These are phyloP conservation scores for Yamadazyma mexicana DNA, from an alignment of 1,139 yeast genomes.

Conservation along the genomic window DNA sequence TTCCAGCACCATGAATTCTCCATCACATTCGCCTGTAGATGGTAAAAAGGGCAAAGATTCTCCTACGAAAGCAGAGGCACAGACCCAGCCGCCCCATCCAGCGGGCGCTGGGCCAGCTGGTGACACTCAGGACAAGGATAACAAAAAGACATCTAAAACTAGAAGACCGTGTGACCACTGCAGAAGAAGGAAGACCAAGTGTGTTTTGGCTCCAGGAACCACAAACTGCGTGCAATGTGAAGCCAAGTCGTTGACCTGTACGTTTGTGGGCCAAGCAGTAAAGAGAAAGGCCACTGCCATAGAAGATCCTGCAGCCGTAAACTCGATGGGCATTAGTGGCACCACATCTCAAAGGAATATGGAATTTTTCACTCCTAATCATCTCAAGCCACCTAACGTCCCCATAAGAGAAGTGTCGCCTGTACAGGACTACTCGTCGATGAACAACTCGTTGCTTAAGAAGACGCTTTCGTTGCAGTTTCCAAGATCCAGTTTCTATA, in stretches of 20 bases:
- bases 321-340: no score
- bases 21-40: neutral
- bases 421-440: slow-evolving; percentile 53
- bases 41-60: neutral
- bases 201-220: slow-evolving; percentile 60
- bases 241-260: slow-evolving; percentile 63
- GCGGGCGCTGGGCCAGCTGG: neutral
- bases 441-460: slow-evolving; percentile 47
- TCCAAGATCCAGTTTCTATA: slow-evolving; percentile 74
- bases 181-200: slow-evolving; percentile 61
- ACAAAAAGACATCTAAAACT: slow-evolving; percentile 11
- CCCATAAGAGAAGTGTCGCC: slow-evolving; percentile 55
- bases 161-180: slow-evolving; percentile 69
- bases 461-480: slow-evolving; percentile 56
- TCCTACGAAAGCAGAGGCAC: neutral
- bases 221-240: slow-evolving; percentile 69
- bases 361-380: slow-evolving; percentile 6
- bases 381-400: slow-evolving; percentile 49
- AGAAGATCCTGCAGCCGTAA: slow-evolving; percentile 16
- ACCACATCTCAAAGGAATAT: slow-evolving; percentile 17
- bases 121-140: neutral
- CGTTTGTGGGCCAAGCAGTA: slow-evolving; percentile 41
- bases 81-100: neutral
- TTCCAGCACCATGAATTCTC: neutral
- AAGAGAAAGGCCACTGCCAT: slow-evolving; percentile 30